phyloP scores from a whole-genome alignment of 371 early-diverging fungal genomes.

The Apophysomyces trapeziformis region DNA sequence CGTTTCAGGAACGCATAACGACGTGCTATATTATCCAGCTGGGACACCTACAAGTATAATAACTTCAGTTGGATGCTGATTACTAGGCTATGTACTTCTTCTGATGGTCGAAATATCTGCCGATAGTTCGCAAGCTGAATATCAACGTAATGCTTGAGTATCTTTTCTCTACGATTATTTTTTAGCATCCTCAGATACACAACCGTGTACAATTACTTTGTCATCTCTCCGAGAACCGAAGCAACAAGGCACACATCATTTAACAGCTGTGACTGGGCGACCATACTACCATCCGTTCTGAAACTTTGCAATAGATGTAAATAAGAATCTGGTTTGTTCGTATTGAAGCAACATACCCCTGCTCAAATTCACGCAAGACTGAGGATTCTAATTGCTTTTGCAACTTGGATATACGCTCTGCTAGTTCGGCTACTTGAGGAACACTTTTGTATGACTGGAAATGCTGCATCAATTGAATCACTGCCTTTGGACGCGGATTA shows the following conservation, averaged over 20 bases:
- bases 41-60: conserved; percentile 60
- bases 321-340: background rate
- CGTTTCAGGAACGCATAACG: conserved; percentile 95
- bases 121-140: conserved; percentile 84
- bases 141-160: conserved; percentile 83
- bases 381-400: conserved; percentile 72
- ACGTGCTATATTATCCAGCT: conserved; percentile 82
- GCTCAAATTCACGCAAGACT: conserved; percentile 80
- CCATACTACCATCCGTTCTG: conserved; percentile 52
- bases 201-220: conserved; percentile 52
- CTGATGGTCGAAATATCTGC: conserved; percentile 76
- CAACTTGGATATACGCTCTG: conserved; percentile 62
- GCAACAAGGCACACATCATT: conserved; percentile 82
- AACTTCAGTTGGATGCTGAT: background rate
- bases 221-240: conserved; percentile 70
- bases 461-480: conserved; percentile 75
- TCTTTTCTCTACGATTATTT: conserved; percentile 35
- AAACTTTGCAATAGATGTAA: conserved; percentile 35
- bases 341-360: conserved; percentile 37
- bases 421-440: conserved; percentile 73
- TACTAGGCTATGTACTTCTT: conserved; percentile 60
- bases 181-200: background rate
- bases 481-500: conserved; percentile 56
- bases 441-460: conserved; percentile 80
- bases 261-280: conserved; percentile 57